Percentiles rank a stretch among this genome's conserved stretches.
Conservation (phyloP, 2,329 filamentous ascomycete genomes). For the Neobulgaria alba region DNA sequence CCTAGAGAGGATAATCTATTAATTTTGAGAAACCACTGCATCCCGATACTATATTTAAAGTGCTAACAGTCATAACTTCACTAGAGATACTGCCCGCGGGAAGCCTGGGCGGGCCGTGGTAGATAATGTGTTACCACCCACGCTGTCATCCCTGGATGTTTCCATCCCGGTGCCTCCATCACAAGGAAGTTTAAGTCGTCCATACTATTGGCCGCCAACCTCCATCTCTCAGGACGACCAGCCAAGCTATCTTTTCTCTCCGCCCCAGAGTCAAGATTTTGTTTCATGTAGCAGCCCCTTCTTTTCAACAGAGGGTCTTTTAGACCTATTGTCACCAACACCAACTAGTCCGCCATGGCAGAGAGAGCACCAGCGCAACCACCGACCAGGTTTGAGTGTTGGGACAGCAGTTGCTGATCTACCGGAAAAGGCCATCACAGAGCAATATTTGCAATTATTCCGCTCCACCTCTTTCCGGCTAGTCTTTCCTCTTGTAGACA, state of each 20-base stretch:
- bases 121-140: background rate
- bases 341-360: background rate
- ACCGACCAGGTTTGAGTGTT: background rate
- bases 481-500: background rate
- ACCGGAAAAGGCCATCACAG: background rate
- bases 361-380: background rate
- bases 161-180: background rate
- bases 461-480: background rate
- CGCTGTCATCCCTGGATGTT: background rate
- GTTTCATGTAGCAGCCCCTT: background rate
- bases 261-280: background rate
- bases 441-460: background rate
- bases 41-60: background rate
- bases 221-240: background rate
- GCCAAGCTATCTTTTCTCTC: background rate
- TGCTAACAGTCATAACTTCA: background rate
- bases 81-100: background rate
- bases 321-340: background rate
- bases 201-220: background rate
- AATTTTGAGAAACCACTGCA: background rate
- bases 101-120: background rate
- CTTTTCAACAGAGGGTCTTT: background rate
- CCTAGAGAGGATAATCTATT: background rate
- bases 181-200: background rate
- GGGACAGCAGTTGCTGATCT: background rate